Evolutionary conservation across 2,329 filamentous ascomycete species (phyloP), one percentile per base, ranked within the genome.

Genomic region (Cercospora beticola): DNA sequence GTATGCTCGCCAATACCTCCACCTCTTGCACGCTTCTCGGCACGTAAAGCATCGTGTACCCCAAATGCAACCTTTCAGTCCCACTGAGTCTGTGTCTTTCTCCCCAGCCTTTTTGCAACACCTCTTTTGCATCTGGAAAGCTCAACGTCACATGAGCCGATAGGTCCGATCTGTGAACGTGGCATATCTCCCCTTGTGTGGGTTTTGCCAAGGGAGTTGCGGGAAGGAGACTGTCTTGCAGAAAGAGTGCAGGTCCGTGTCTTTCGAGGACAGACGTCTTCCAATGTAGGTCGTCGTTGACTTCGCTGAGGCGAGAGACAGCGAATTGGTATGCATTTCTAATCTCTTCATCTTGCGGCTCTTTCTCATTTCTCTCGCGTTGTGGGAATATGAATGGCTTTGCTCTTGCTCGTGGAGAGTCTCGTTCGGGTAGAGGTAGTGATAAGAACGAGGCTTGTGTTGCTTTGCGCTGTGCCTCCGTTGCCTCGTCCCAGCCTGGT

Each of bases 41-140:
- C 9, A 72, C 66, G 54, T 63, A 72, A 12, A 72, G 21, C 66
- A 72, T 63, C 4, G 70, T 70, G 40, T 68, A 70, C 1, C 70
- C 68, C 30, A 72, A 16, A 60, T 64, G 68, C n/a, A 72, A 46
- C 30, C 52, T 46, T 2, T 64, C 57, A 0, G 68, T 67, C 12
- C 68, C 66, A 18, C 66, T 67, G 21, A 72, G 49, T 14, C 66
- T 58, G 64, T 70, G 70, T 14, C 68, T 64, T 28, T 72, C 66
- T 14, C 70, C 70, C 64, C 62, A 70, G 12, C 70, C 68, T 14
- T 67, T 68, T 30, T 56, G 26, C 10, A 72, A 64, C 18, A 70
- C 68, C 26, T 70, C 40, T 43, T 52, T 54, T 9, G 66, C 68
- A 33, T 72, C 66, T 8, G 56, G 40, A 14, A 72, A 67, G 28